Conservation (phyloP, 148 eudicot species). For the Cornus controversa region DNA sequence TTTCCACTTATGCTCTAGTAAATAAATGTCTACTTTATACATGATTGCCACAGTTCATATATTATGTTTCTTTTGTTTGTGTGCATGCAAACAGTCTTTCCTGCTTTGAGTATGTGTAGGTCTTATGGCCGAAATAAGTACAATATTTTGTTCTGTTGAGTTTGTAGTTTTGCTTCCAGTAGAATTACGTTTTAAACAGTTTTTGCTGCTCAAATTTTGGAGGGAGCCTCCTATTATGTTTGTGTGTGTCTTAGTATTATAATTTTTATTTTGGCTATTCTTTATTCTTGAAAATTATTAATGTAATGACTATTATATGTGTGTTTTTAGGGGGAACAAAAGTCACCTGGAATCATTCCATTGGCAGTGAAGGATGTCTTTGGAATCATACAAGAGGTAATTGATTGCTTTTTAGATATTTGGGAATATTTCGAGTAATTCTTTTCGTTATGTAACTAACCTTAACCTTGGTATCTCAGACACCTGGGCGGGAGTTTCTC, state of each 20-base stretch:
- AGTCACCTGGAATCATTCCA: constrained; percentile 81
- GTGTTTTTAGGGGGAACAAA: constrained; percentile 63
- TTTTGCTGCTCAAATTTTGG: constrained; percentile 5
- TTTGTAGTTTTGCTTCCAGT: constrained; percentile 9
- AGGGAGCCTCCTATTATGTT: background rate
- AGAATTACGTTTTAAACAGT: background rate
- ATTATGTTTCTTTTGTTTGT: background rate
- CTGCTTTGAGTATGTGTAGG: background rate
- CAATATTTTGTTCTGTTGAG: background rate
- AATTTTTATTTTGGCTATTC: background rate
- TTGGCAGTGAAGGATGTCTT: constrained; percentile 87
- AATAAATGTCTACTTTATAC: too few species aligned
- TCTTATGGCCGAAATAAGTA: background rate
- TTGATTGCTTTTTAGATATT: background rate
- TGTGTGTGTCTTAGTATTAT: too few species aligned
- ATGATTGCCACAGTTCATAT: too few species aligned
- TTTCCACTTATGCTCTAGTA: too few species aligned
- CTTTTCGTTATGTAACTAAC: constrained; percentile 7
- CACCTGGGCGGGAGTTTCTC: constrained; percentile 75
- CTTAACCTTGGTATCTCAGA: constrained; percentile 36
- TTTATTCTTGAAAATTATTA: background rate
- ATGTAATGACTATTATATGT: background rate
- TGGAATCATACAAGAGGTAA: constrained; percentile 83
- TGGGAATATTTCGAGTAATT: background rate
- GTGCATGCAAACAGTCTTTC: background rate